phyloP scores from a whole-genome alignment of 2,329 filamentous ascomycete genomes.

The Mariannaea elegans region DNA sequence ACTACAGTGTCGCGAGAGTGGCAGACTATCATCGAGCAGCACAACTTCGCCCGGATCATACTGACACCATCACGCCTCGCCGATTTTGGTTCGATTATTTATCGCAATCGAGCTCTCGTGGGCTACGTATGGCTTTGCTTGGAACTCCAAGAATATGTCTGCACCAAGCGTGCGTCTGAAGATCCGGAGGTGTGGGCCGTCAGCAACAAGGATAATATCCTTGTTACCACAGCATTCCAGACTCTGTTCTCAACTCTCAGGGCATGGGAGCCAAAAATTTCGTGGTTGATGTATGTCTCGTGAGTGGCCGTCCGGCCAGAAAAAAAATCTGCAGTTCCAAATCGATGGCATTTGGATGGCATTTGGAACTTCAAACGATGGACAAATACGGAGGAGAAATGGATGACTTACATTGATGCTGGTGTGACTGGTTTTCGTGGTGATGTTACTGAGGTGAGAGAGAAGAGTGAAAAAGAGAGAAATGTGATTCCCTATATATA shows the following conservation, averaged over 20 bases:
- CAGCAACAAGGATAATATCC: conserved; percentile 24
- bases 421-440: too few species aligned
- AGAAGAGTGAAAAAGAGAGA: too few species aligned
- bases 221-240: conserved; percentile 31
- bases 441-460: too few species aligned
- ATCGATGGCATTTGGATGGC: too few species aligned
- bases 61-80: conserved; percentile 41
- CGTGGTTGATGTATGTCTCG: too few species aligned
- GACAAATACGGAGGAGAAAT: too few species aligned
- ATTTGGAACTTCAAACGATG: too few species aligned
- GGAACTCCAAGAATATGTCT: conserved; percentile 33
- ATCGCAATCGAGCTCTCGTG: conserved; percentile 41
- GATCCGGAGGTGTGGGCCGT: conserved; percentile 9
- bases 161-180: conserved; percentile 8
- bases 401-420: too few species aligned
- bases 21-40: conserved; percentile 11
- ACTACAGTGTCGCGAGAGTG: conserved; percentile 22
- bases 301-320: too few species aligned
- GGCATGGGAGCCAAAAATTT: conserved; percentile 39
- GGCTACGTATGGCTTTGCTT: conserved; percentile 35
- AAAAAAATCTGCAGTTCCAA: too few species aligned
- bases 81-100: conserved; percentile 39
- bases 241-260: conserved; percentile 43
- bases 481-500: too few species aligned
- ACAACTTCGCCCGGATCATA: conserved; percentile 36